Base-by-base conservation (phyloP, 2,329 filamentous ascomycete genomes). In the Fusarium haematococcum region DNA sequence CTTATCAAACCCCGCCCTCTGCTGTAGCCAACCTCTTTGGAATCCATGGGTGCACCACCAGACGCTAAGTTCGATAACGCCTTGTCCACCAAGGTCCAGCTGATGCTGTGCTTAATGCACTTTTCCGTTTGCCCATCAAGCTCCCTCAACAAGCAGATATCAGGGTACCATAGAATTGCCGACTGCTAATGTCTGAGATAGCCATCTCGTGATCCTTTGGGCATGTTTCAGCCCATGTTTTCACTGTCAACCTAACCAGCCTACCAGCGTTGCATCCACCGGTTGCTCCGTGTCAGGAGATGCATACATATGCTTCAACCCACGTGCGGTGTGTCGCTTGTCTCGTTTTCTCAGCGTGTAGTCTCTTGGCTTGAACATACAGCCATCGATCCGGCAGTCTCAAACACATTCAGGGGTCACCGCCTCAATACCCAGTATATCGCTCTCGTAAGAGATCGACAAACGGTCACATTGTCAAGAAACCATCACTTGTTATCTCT, bases 1-100 rank as follows among this genome's bases (percentile, higher is more conserved):
- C 72, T 74, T 74, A 75, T 74, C 72, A 54, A 32, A 23, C 71
- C 71, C 71, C 71, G 54, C 71, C 48, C 35, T 67, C 41, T 60
- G 72, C 41, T 60, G 72, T 73, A 52, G 72, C 54, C 59, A 65
- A 64, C 70, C 59, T 57, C 39, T 57, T 41, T 33, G 61, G 33
- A 48, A 62, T 52, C 45, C 13, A n/a, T 48, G 23, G 41, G 25
- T 63, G 41, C 56, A 60, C 50, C 32, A 41, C 23, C 25, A 25
- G 13, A 30, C 56, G 54, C 45, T 39, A 72, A 48, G 25, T 39
- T 60, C 30, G 27, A 33, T 20, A 58, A 52, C 35, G 14, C 20
- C 25, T 68, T 35, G 50, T 43, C 50, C 30, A 50, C 14, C 16
- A 45, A 27, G 45, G 68, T 65, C 54, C 58, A 63, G 41, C 54